Percentiles rank a stretch among this genome's conserved stretches.
Conservation (phyloP, 2,329 filamentous ascomycete genomes). For the Fusarium subtropicale region DNA sequence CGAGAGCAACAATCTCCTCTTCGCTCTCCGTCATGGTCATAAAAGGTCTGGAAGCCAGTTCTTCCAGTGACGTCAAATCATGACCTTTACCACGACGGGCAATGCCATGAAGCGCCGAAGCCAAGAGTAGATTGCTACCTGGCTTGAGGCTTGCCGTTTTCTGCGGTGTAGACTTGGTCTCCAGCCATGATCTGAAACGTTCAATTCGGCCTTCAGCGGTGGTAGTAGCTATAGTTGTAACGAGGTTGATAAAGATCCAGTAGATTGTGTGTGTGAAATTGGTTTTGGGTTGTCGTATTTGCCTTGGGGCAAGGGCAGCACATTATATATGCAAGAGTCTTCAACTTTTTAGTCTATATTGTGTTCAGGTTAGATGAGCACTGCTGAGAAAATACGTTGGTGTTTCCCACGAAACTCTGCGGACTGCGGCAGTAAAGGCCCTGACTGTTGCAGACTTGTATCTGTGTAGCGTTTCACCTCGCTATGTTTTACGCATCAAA, state of each 20-base stretch:
- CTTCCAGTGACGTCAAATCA: not conserved
- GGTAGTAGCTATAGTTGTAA: not conserved
- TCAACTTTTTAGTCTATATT: no score
- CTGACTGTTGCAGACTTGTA: no score
- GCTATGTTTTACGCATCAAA: no score
- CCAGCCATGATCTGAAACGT: not conserved
- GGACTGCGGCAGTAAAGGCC: no score
- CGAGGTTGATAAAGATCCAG: not conserved
- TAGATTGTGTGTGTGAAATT: no score
- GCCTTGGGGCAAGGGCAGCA: not conserved
- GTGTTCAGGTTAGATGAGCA: no score
- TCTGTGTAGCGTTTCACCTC: no score
- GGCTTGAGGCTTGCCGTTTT: not conserved
- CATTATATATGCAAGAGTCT: no score
- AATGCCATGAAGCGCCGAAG: not conserved
- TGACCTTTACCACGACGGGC: not conserved
- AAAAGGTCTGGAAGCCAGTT: not conserved
- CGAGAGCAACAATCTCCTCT: not conserved
- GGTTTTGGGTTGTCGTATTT: not conserved
- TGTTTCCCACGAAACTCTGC: no score
- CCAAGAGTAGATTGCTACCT: not conserved
- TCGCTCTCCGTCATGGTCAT: not conserved
- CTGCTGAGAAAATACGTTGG: no score
- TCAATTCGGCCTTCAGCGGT: not conserved
- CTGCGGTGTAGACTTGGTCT: not conserved